Evolutionary conservation across 768 basidiomycete genomes (phyloP).

Genomic region (Leccinum imitatum): DNA sequence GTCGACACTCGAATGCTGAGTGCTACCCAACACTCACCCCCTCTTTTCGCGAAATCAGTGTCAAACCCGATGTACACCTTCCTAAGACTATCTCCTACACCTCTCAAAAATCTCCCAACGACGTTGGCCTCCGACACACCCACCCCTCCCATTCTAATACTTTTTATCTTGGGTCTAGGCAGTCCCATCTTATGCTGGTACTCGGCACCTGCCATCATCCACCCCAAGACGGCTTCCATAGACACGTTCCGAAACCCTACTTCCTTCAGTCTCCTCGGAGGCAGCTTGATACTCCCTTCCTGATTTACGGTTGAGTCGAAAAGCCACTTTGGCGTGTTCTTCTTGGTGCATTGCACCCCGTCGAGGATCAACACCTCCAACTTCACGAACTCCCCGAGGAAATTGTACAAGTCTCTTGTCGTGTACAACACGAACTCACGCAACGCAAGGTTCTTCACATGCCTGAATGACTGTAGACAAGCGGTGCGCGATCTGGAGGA

Average conservation of each 20-base stretch:
- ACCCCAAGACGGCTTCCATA: constrained; percentile 29
- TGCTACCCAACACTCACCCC: constrained; percentile 22
- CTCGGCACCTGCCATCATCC: constrained; percentile 25
- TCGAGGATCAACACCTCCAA: constrained; percentile 31
- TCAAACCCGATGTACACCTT: constrained; percentile 32
- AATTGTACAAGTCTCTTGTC: constrained; percentile 26
- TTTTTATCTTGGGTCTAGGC: constrained; percentile 17
- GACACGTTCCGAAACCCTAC: constrained; percentile 27
- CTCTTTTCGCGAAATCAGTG: constrained; percentile 30
- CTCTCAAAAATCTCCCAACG: constrained; percentile 28
- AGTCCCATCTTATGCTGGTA: constrained; percentile 12
- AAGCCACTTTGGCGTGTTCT: constrained; percentile 13
- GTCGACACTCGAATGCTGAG: not conserved
- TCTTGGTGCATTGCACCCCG: constrained; percentile 27
- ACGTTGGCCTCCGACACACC: constrained; percentile 25
- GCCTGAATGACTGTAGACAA: constrained; percentile 28
- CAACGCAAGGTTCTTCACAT: constrained; percentile 19
- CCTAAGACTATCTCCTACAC: constrained; percentile 20
- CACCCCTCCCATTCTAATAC: constrained; percentile 29
- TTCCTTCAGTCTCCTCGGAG: constrained; percentile 24
- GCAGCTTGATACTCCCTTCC: constrained; percentile 12
- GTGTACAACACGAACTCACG: constrained; percentile 28
- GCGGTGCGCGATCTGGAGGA: constrained; percentile 26
- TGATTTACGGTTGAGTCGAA: constrained; percentile 9
- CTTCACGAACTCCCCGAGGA: constrained; percentile 28